Percentiles rank a stretch among this genome's conserved stretches.
These are phyloP conservation scores for Boechera stricta DNA, from an alignment of 345 rosid genomes.

Conservation along the genomic window DNA sequence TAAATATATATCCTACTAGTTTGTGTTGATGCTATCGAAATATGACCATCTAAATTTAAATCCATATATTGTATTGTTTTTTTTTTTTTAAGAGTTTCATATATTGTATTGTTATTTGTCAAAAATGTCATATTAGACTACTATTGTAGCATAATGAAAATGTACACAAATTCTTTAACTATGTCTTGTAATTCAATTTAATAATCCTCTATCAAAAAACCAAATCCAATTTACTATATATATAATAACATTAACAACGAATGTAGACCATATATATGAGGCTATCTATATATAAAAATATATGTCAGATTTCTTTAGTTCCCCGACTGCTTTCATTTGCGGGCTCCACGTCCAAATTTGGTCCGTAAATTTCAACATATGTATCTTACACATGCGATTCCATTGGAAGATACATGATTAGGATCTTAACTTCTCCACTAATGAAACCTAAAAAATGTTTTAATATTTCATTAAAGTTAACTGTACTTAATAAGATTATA, in stretches of 20 bases:
- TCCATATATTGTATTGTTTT: no score
- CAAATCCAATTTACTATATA: no score
- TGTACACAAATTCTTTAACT: background rate
- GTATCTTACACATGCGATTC: background rate
- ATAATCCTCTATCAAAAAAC: no score
- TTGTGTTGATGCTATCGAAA: no score
- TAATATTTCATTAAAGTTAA: background rate
- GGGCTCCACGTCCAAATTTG: background rate
- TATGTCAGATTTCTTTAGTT: background rate
- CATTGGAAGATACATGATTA: background rate
- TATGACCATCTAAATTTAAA: no score
- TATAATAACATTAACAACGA: background rate
- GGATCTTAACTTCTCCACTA: constrained; percentile 12
- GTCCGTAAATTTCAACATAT: background rate
- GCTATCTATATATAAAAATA: no score
- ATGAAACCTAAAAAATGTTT: background rate
- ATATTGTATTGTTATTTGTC: no score
- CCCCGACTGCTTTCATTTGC: no score
- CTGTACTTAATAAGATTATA: background rate
- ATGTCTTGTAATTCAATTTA: background rate
- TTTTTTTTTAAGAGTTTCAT: no score
- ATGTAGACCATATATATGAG: background rate
- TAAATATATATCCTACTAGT: no score
- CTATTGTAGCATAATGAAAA: background rate
- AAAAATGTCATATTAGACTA: no score